Evolutionary conservation across 2,329 filamentous ascomycete species (phyloP), one percentile per base, ranked within the genome.

Genomic region (Botrytis cinerea): DNA sequence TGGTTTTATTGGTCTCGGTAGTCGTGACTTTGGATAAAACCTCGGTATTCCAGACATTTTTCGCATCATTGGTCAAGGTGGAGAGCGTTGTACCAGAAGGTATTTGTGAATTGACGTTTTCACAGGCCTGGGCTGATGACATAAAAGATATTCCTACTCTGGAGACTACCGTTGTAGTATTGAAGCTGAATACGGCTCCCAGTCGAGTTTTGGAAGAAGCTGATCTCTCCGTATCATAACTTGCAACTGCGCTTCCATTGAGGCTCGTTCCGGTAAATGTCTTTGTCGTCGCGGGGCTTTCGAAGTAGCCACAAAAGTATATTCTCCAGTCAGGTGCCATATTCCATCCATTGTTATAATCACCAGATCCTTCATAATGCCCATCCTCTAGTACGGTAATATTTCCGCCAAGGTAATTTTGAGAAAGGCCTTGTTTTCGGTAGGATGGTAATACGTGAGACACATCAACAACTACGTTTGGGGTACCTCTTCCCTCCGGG

Each of bases 341-440:
- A 74, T 92, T 92, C 90, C 90, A 92, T 22, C 90, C 89, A 78
- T 91, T 90, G 71, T 91, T 86, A 79, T 91, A 92, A 1, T 86
- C 86, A 0, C 90, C 90, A 64, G 83, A 85, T 0, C 89, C 90
- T 68, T 87, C 85, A 75, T 92, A 92, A 71, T 85, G 85, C 0
- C 85, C 83, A 1, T 84, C 83, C 28, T 86, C 84, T 0, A 80
- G 78, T 16, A 90, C 82, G 3, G 82, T 83, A 38, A 92, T 87
- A 64, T 84, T 85, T 0, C 90, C 90, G 22, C 86, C 86, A 10
- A 88, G 83, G 78, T 91, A 92, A 59, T 85, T 83, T 78, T 92
- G 90, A 20, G 87, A 87, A 46, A 90, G 84, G 0, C 88, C 87
- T 75, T 87, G 83, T 1, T 88, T 87, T 51, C 89, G 84, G 71